Conservation (phyloP, 306 rosid species). For the Prinsepia uniflora region DNA sequence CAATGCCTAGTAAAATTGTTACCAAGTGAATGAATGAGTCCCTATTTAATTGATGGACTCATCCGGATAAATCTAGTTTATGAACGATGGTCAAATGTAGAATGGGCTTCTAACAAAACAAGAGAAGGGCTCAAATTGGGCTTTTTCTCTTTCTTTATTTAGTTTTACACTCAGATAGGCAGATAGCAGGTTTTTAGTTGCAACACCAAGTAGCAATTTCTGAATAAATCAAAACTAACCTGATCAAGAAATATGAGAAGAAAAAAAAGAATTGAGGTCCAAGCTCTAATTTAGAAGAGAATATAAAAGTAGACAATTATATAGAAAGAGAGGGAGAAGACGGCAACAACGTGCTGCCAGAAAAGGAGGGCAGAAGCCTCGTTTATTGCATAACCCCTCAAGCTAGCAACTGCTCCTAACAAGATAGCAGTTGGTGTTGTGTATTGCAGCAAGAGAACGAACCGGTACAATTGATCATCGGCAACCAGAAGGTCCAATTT, state of each 20-base stretch:
- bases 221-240: not conserved
- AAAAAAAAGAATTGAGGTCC: not conserved
- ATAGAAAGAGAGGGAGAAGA: slow-evolving; percentile 65
- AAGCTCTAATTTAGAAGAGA: not conserved
- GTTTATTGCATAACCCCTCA: slow-evolving; percentile 76
- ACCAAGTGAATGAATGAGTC: too few species aligned
- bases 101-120: too few species aligned
- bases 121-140: too few species aligned
- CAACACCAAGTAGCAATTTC: not conserved
- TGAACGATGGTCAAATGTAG: too few species aligned
- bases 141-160: too few species aligned
- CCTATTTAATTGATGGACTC: too few species aligned
- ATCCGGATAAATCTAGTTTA: too few species aligned
- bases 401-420: slow-evolving; percentile 82
- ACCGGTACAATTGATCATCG: slow-evolving; percentile 56
- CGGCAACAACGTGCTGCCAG: slow-evolving; percentile 81
- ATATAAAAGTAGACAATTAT: slow-evolving; percentile 52
- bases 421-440: slow-evolving; percentile 87
- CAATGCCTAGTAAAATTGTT: too few species aligned
- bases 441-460: slow-evolving; percentile 76
- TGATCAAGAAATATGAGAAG: too few species aligned
- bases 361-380: slow-evolving; percentile 88
- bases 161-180: too few species aligned
- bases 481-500: slow-evolving; percentile 44
- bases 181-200: too few species aligned